Base-by-base conservation (phyloP, 345 rosid genomes). In the Isatis tinctoria region DNA sequence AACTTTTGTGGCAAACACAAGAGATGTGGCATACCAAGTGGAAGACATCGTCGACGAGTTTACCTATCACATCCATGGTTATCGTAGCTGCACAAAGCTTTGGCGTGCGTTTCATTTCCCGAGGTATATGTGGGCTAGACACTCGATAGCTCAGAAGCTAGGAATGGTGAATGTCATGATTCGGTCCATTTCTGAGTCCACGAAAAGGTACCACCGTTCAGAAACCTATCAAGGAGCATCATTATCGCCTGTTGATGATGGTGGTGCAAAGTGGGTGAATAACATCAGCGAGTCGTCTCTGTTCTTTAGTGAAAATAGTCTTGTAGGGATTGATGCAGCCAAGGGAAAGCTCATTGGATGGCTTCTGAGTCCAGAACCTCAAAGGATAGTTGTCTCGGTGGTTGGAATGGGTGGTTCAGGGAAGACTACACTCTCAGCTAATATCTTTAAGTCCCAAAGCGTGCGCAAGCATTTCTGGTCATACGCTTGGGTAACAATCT, bases 331-430 rank as follows among this genome's bases (percentile, higher is more conserved):
- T 18, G 77, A 75, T 36, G 54, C 37, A 40, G 75, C 71, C 14
- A 76, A 65, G 3, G 26, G 43, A 10, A 56, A 57, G 73, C 68
- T 84, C 20, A 32, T 59, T 2, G 69, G 69, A 30, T 80, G 78
- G 82, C 65, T 82, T 51, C n/a, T 45, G 9, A 63, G 39, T 56
- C 47, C 20, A 4, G 80, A 70, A 44, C 72, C 75, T 35, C 71
- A 72, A 17, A 44, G 81, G 12, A 33, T 48, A 8, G 64, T 69
- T 48, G 39, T 74, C 32, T 79, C 81, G 0, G 77, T 81, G 47
- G 66, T 74, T 6, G 86, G 82, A 20, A 83, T 83, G 83, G 83
- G 80, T 9, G 82, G 80, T 22, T 78, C 79, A 45, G 82, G 84
- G 47, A 81, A 80, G 65, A 83, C 84, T 17, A 81, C 80, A 18